Percentiles rank a stretch among this genome's conserved stretches.
Evolutionary conservation across 129 eudicot genomes (phyloP).

Genomic region (Flaveria brownii): DNA sequence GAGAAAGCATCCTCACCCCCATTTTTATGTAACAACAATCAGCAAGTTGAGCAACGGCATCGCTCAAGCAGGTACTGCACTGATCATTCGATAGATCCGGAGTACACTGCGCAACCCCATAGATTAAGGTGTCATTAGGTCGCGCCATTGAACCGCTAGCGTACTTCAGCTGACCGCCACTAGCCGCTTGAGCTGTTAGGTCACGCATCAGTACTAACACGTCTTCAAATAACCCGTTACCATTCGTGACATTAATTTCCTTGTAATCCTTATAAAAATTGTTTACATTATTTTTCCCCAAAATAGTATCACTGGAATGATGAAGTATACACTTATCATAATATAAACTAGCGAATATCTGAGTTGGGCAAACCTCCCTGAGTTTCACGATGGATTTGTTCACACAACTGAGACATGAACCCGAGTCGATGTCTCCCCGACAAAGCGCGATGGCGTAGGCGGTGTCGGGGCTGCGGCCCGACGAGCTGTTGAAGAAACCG

Average conservation of each 20-base stretch:
- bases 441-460: conserved; percentile 42
- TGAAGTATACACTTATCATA: not conserved
- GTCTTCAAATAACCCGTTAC: not conserved
- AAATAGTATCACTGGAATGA: not conserved
- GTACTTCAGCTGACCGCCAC: not conserved
- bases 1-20: conserved; percentile 4
- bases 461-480: conserved; percentile 17
- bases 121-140: not conserved
- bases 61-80: not conserved
- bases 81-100: not conserved
- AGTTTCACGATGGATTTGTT: not conserved
- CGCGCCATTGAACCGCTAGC: not conserved
- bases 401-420: conserved; percentile 30
- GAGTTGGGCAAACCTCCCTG: not conserved
- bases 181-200: not conserved
- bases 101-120: conserved; percentile 15
- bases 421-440: conserved; percentile 37
- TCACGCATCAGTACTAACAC: not conserved
- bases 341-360: not conserved
- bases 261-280: not conserved
- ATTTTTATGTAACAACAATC: not conserved
- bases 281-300: not conserved
- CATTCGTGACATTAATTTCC: not conserved
- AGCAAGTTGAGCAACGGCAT: not conserved
- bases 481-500: conserved; percentile 24